Base-by-base conservation (phyloP, 441 rosid genomes). In the Viola pubescens region DNA sequence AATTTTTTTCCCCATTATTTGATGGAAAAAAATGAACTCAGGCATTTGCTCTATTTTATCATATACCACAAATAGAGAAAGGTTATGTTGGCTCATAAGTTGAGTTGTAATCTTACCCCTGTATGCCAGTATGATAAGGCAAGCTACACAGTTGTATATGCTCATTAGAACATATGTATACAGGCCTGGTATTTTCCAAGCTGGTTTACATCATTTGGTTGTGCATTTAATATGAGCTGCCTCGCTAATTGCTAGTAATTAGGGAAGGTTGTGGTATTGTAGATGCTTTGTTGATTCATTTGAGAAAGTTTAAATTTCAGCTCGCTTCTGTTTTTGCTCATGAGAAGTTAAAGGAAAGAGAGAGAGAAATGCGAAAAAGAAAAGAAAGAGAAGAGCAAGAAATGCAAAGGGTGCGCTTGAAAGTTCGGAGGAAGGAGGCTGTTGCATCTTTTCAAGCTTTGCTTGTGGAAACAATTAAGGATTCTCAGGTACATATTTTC, bases 371-470 rank as follows among this genome's bases (percentile, higher is more conserved):
- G 76, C 87, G 99, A 54, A 90, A 94, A 75, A 75, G 97, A 70
- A 90, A 90, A 70, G 99, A 88, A 76, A 79, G 99, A 71, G 99
- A 90, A 71, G 95, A 88, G 72, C 95, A 81, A 73, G 96, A 88
- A 80, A 85, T 88, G 91, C 97, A 87, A 69, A 85, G 97, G 79
- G 95, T 94, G 65, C 81, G 91, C 16, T 59, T 71, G 50, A 94
- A 94, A 85, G 75, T 94, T 70, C 82, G 94, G 65, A 79, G 95
- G 76, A 94, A 90, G 73, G 97, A 90, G 60, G 94, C 95, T 12
- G 75, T 83, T 62, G 58, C 89, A 52, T 91, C 97, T 65, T 90
- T 85, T 73, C 96, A 90, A 82, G 95, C 95, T 64, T 78, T 94
- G 77, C 88, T 94, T 64, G 89, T 94, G 75, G 99, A 94, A 80